Evolutionary conservation across 2,329 filamentous ascomycete genomes (phyloP), one percentile per base, ranked within the genome.

Genomic region (Zymoseptoria passerinii): DNA sequence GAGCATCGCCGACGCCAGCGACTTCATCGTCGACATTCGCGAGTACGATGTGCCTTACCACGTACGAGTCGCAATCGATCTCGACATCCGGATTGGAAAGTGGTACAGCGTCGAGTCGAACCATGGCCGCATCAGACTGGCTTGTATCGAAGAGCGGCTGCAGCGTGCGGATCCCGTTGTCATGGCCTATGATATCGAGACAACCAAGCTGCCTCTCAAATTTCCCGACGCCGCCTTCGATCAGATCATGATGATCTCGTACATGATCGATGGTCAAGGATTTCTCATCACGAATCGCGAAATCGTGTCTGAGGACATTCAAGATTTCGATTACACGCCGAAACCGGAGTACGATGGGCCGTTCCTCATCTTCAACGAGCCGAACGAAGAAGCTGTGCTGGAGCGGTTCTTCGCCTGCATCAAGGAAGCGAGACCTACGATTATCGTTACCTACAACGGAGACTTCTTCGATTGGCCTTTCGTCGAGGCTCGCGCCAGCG

Each of bases 391-490:
- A 73, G 83, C 81, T 0, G 72, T 95, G 1, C 79, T 99, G 20
- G 92, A 97, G 70, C 82, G 94, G 16, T 99, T 99, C 76, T 97
- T 99, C 70, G 80, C 89, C 48, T 94, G 96, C 73, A 88, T 99
- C 74, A 97, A 99, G 70, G 90, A 96, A 72, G 90, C 91, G 0
- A 84, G 88, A 60, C 94, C 94, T 0, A 97, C 92, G 0, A 92
- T 99, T 58, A 99, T 99, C 72, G 92, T 95, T 40, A 99, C 94
- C n/a, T 99, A 99, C 81, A 99, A 99, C 90, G 94, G 94, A 77
- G 94, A 99, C 78, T 99, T 99, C 73, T 99, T 99, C 85, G 94
- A 99, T 86, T 99, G 94, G 94, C 92, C 94, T 0, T 99, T 95
- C 71, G 91, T 99, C 23, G 94, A 99, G 77, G 85, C 94, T 50